phyloP scores from a whole-genome alignment of 805 yeast species.

The Ogataea methanolica region DNA sequence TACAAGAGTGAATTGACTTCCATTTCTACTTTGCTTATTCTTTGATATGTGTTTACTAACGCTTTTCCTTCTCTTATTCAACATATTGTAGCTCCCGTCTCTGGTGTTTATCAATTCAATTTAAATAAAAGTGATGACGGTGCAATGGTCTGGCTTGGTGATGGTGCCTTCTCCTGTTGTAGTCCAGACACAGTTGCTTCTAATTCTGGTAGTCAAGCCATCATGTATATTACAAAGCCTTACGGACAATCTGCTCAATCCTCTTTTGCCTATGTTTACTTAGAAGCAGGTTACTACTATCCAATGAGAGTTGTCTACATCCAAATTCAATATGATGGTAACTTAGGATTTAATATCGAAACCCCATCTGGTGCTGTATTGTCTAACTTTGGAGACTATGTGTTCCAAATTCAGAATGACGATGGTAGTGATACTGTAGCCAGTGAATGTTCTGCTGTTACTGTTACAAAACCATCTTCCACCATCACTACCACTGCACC shows the following conservation, averaged over 20 bases:
- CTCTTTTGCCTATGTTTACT: neutral
- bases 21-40: too few species aligned
- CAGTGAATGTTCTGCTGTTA: too few species aligned
- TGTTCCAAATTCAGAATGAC: neutral
- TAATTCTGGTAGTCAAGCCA: neutral
- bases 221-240: neutral
- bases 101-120: neutral
- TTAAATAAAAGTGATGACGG: neutral
- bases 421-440: too few species aligned
- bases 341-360: neutral
- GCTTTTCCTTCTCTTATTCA: too few species aligned
- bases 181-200: neutral
- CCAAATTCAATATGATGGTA: too few species aligned
- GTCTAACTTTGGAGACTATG: neutral
- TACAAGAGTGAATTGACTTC: neutral
- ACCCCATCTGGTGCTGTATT: neutral
- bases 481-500: too few species aligned
- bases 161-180: neutral
- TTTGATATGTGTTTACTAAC: too few species aligned
- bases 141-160: neutral
- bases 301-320: neutral
- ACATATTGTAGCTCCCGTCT: neutral
- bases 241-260: neutral
- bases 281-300: neutral
- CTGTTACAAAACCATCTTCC: too few species aligned